Percentiles rank a stretch among this genome's conserved stretches.
These are phyloP conservation scores for Talaromyces sp. DNA, from an alignment of 2,329 filamentous ascomycete genomes.

Conservation along the genomic window DNA sequence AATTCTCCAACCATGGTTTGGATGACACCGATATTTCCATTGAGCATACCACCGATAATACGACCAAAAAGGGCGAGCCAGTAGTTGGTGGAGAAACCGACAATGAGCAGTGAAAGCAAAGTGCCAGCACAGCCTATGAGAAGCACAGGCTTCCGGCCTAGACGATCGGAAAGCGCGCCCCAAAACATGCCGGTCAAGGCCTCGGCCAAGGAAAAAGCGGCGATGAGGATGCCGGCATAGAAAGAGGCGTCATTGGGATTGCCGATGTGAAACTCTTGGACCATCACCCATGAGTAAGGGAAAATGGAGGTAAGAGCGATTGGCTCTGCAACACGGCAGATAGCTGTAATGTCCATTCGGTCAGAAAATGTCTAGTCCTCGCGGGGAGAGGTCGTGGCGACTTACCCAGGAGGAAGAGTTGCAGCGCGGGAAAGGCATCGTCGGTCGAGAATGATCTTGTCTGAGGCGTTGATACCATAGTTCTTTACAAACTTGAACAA, in stretches of 20 bases:
- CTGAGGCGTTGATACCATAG: slow-evolving; percentile 55
- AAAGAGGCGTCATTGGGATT: slow-evolving; percentile 64
- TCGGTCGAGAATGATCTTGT: slow-evolving; percentile 55
- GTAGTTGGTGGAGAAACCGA: slow-evolving; percentile 77
- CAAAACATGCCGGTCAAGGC: slow-evolving; percentile 81
- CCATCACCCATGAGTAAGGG: slow-evolving; percentile 74
- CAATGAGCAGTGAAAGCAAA: slow-evolving; percentile 72
- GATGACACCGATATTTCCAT: slow-evolving; percentile 86
- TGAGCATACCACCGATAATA: slow-evolving; percentile 72
- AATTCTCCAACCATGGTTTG: slow-evolving; percentile 91
- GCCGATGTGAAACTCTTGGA: slow-evolving; percentile 13
- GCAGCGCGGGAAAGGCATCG: slow-evolving; percentile 71
- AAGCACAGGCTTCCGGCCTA: slow-evolving; percentile 80
- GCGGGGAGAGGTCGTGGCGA: background rate
- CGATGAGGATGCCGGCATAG: slow-evolving; percentile 83
- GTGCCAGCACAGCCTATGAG: slow-evolving; percentile 77
- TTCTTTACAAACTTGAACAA: slow-evolving; percentile 43
- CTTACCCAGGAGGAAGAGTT: slow-evolving; percentile 80
- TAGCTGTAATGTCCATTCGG: slow-evolving; percentile 51
- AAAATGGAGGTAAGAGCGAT: slow-evolving; percentile 91
- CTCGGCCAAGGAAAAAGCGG: slow-evolving; percentile 77
- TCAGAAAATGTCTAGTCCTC: background rate
- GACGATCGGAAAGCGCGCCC: slow-evolving; percentile 73
- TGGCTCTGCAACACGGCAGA: slow-evolving; percentile 87
- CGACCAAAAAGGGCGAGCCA: slow-evolving; percentile 75